Percentiles rank a stretch among this genome's conserved stretches.
Conservation (phyloP, 768 basidiomycete genomes). For the Pleurotus eryngii region DNA sequence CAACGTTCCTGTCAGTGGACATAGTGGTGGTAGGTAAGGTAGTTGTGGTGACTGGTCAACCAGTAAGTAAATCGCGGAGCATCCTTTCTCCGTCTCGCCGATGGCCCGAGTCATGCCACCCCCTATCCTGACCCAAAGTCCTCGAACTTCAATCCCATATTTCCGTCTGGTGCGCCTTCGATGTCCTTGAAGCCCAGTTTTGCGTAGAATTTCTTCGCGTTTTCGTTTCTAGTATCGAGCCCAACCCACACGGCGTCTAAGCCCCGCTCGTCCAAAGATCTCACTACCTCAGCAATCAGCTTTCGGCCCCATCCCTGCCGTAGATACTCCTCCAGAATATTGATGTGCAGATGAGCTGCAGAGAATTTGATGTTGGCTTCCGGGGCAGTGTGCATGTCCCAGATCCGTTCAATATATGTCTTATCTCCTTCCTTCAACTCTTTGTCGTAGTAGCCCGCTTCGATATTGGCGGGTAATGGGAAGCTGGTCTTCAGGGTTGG, state of each 20-base stretch:
- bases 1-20: background rate
- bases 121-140: slow-evolving; percentile 13
- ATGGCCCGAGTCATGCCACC: background rate
- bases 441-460: slow-evolving; percentile 31
- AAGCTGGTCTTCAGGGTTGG: slow-evolving; percentile 58
- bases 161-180: slow-evolving; percentile 45
- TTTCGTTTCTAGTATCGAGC: slow-evolving; percentile 58
- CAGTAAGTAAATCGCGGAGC: slow-evolving; percentile 2
- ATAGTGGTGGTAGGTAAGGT: background rate
- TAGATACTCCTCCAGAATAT: slow-evolving; percentile 66
- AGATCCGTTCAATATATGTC: background rate
- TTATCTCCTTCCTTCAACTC: slow-evolving; percentile 28
- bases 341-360: slow-evolving; percentile 73
- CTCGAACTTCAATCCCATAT: slow-evolving; percentile 55
- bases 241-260: slow-evolving; percentile 64
- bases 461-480: slow-evolving; percentile 27
- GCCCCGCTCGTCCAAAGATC: slow-evolving; percentile 47
- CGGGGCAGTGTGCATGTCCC: slow-evolving; percentile 36
- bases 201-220: slow-evolving; percentile 59
- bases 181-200: slow-evolving; percentile 59
- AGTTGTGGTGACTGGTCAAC: background rate
- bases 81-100: background rate
- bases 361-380: slow-evolving; percentile 61
- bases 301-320: slow-evolving; percentile 68
- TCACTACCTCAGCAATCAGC: slow-evolving; percentile 53